Evolutionary conservation across 2,329 filamentous ascomycete genomes (phyloP).

Genomic region (Aspergillus intermedius): DNA sequence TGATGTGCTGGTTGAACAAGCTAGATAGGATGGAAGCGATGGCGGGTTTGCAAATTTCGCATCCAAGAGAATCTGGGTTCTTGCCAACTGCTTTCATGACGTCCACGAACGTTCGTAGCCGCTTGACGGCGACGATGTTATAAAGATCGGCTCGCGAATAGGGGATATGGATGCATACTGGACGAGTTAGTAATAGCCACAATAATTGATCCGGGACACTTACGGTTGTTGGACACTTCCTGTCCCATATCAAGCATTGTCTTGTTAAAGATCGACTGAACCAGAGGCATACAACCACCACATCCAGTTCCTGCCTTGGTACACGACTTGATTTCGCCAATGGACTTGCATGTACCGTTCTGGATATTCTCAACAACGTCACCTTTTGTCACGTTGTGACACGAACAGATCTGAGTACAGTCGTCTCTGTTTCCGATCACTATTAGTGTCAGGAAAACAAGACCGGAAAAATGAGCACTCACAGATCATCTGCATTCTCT

Average conservation of each 20-base stretch:
- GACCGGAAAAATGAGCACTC: conserved; percentile 16
- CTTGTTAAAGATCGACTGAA: conserved; percentile 84
- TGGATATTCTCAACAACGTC: conserved; percentile 68
- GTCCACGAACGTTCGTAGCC: conserved; percentile 62
- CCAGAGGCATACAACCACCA: conserved; percentile 81
- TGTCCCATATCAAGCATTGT: conserved; percentile 79
- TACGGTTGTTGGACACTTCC: conserved; percentile 71
- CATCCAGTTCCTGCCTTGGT: conserved; percentile 90
- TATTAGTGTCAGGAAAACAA: not conserved
- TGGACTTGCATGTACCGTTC: conserved; percentile 70
- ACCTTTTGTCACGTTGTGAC: conserved; percentile 85
- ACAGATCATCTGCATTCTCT: conserved; percentile 67
- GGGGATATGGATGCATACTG: conserved; percentile 72
- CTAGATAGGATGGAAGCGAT: conserved; percentile 75
- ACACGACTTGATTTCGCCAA: conserved; percentile 78
- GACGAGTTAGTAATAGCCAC: conserved; percentile 4
- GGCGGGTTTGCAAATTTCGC: conserved; percentile 79
- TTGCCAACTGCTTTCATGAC: conserved; percentile 75
- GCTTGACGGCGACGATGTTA: conserved; percentile 79
- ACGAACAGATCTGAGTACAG: conserved; percentile 85
- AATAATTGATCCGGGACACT: conserved; percentile 7
- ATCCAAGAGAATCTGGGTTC: conserved; percentile 65
- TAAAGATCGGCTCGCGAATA: conserved; percentile 84
- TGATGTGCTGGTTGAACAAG: conserved; percentile 75
- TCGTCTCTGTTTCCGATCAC: conserved; percentile 47